Evolutionary conservation across 2,329 filamentous ascomycete genomes (phyloP).

Genomic region (Raffaelea arxii): DNA sequence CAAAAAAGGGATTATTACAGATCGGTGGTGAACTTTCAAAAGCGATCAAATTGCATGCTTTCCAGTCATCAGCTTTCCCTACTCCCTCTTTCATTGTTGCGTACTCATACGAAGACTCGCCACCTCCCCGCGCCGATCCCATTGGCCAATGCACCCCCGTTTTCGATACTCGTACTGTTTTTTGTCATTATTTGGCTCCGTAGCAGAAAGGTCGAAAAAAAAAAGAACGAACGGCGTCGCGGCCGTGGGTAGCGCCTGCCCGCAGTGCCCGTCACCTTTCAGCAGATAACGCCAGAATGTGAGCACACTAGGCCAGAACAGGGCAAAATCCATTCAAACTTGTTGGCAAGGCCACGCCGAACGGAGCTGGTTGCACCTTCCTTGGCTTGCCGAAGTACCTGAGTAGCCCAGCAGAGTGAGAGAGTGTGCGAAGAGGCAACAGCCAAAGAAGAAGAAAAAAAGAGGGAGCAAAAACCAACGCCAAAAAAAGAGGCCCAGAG

Average conservation of each 20-base stretch:
- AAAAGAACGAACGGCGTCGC: no score
- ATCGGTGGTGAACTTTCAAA: no score
- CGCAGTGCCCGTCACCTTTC: not conserved
- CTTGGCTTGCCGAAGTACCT: not conserved
- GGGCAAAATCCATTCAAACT: slow-evolving; percentile 4
- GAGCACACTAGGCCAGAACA: slow-evolving; percentile 8
- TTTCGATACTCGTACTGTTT: not conserved
- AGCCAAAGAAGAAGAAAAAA: not conserved
- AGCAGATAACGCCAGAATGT: not conserved
- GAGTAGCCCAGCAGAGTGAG: no score
- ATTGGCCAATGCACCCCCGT: slow-evolving; percentile 13
- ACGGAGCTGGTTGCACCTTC: slow-evolving; percentile 10
- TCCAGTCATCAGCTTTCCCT: no score
- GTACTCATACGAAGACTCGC: no score
- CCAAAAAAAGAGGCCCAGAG: not conserved
- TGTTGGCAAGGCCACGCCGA: slow-evolving; percentile 7
- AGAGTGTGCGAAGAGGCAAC: no score
- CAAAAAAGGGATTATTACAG: no score
- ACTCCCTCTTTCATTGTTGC: no score
- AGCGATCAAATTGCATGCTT: no score
- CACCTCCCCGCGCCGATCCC: slow-evolving; percentile 5
- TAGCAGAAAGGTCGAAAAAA: no score
- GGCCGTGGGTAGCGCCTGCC: not conserved
- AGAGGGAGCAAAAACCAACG: not conserved
- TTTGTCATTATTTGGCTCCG: not conserved